Percentiles rank a stretch among this genome's conserved stretches.
phyloP scores from a whole-genome alignment of 2,329 filamentous ascomycete species.

The Trichophyton mentagrophytes region DNA sequence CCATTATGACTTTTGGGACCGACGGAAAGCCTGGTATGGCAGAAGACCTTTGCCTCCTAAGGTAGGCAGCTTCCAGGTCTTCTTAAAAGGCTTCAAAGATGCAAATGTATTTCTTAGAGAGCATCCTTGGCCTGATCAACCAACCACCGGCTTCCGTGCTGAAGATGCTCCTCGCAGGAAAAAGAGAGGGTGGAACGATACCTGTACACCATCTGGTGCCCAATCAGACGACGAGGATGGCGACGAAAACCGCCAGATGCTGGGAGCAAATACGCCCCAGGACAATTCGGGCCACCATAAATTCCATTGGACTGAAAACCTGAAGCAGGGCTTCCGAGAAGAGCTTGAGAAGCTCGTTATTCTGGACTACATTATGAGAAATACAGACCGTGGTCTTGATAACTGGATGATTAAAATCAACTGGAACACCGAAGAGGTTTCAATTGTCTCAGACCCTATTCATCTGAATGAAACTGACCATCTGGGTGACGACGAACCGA shows the following conservation, averaged over 20 bases:
- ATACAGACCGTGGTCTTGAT: slow-evolving; percentile 89
- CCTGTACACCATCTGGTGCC: slow-evolving; percentile 56
- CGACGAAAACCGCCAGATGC: slow-evolving; percentile 32
- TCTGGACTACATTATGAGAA: slow-evolving; percentile 97
- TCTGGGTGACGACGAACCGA: slow-evolving; percentile 37
- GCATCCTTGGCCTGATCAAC: slow-evolving; percentile 92
- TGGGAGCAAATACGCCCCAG: slow-evolving; percentile 29
- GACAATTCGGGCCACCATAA: slow-evolving; percentile 36
- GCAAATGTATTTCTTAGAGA: slow-evolving; percentile 91
- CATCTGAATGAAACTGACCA: slow-evolving; percentile 42
- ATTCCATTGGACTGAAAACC: slow-evolving; percentile 73
- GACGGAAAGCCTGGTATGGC: slow-evolving; percentile 74
- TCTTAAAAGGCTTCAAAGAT: slow-evolving; percentile 92
- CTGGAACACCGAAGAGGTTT: slow-evolving; percentile 66
- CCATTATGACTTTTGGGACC: slow-evolving; percentile 96
- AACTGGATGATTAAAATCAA: slow-evolving; percentile 99
- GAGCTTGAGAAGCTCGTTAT: slow-evolving; percentile 96
- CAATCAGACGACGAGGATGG: slow-evolving; percentile 52
- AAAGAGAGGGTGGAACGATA: slow-evolving; percentile 65
- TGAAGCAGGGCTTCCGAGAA: slow-evolving; percentile 88
- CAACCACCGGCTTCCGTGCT: slow-evolving; percentile 54
- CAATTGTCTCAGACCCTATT: slow-evolving; percentile 74
- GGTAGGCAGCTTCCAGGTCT: slow-evolving; percentile 91
- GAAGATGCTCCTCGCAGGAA: slow-evolving; percentile 54
- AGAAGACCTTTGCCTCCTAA: slow-evolving; percentile 80